Base-by-base conservation (phyloP, 176 grass and related monocot species). In the Miscanthus lutarioriparius region DNA sequence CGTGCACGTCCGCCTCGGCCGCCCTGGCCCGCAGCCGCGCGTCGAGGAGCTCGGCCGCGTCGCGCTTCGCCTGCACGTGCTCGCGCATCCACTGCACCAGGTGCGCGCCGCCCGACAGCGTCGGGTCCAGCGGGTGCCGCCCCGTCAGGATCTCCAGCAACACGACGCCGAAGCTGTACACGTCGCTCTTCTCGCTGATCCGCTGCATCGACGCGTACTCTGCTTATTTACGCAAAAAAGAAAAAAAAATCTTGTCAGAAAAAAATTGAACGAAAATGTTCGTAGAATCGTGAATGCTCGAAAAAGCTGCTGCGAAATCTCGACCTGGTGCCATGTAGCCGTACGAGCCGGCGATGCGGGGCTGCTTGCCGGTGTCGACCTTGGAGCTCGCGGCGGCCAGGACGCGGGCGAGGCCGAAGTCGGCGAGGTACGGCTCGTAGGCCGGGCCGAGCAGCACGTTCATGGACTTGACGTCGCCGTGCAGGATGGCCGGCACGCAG, bases 381-480 rank as follows among this genome's bases (percentile, higher is more conserved):
- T 94, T 97, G 25, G 39, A 33, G 61, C 23, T 32, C 12, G 61
- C 49, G 63, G 37, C 59, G 76, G 67, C 87, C n/a, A 98, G 73
- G n/a, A 96, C 75, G 63, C 96, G 91, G 9, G 97, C 93, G 76
- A 99, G 97, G 20, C 97, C 97, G 73, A 99, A 99, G 89, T 99
- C 97, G 49, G 97, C 97, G 75, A 99, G 84, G 86, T 96, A 99
- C 3, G 97, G 91, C 72, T 99, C 97, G 81, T 92, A 35, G 33
- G 92, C 13, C 45, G 45, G 79, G 7, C 97, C 97, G 40, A 99
- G 84, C 35, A 99, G 64, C 20, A 99, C 97, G 84, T 99, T 99
- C 97, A 99, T 94, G 43, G 97, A 59, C 88, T 99, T 99, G n/a
- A 99, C 70, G 75, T 99, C 97, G 0, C 93, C 97, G 85, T 99